These are phyloP conservation scores for Chrysanthemum makinoi DNA, from an alignment of 129 eudicot species.

Conservation along the genomic window DNA sequence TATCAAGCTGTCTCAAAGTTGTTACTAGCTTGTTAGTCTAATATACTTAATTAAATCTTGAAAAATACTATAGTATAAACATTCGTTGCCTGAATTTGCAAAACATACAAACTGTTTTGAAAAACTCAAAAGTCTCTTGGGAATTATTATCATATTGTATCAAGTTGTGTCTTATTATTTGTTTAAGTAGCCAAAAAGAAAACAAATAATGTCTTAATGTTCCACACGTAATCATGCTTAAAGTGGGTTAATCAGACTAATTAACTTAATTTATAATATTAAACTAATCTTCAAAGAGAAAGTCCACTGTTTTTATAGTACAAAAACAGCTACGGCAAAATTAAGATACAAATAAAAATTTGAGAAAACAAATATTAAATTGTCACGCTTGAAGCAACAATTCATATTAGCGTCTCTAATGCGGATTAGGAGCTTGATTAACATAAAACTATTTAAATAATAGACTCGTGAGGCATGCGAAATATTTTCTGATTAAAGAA, in stretches of 20 bases:
- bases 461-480: constrained; percentile 28
- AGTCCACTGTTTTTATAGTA: constrained; percentile 7
- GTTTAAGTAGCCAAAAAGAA: too few species aligned
- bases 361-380: constrained; percentile 13
- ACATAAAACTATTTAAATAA: constrained; percentile 8
- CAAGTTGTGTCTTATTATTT: too few species aligned
- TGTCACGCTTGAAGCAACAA: constrained; percentile 26
- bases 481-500: constrained; percentile 10
- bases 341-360: background rate
- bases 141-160: too few species aligned
- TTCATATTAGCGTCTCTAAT: constrained; percentile 12
- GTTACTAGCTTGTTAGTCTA: too few species aligned
- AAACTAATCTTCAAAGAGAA: constrained; percentile 14
- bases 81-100: too few species aligned
- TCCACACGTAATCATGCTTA: constrained; percentile 13
- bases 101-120: too few species aligned
- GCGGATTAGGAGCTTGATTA: constrained; percentile 20
- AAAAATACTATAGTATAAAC: too few species aligned
- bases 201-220: constrained; percentile 4
- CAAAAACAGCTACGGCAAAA: background rate
- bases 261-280: background rate
- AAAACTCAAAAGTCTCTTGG: too few species aligned
- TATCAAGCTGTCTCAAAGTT: background rate
- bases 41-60: too few species aligned
- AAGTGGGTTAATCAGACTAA: background rate